Conservation (phyloP, 495 filamentous ascomycete species). For the Penicillium herquei region DNA sequence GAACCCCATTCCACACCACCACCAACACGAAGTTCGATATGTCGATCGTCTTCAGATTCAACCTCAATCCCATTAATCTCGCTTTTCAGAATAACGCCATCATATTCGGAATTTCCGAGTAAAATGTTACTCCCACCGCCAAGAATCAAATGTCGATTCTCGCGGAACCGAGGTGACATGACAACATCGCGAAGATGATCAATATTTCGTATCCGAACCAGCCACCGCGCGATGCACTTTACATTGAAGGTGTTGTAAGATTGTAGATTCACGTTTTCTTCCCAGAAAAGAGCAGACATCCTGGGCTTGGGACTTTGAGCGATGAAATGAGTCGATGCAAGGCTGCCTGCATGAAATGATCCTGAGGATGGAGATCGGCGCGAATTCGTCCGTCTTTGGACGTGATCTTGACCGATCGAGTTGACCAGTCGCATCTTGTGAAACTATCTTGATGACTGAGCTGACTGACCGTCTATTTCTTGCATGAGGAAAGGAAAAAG, state of each 20-base stretch:
- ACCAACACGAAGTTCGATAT: neutral
- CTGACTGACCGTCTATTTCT: too few relatives aligned
- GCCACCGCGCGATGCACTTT: neutral
- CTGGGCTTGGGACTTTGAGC: neutral
- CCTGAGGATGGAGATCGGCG: neutral
- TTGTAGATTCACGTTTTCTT: neutral
- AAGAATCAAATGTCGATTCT: neutral
- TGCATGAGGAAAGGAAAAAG: too few relatives aligned
- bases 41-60: neutral
- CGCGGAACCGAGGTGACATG: neutral
- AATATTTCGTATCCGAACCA: neutral
- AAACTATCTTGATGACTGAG: too few relatives aligned
- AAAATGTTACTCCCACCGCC: neutral
- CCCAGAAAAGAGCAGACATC: neutral
- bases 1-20: neutral
- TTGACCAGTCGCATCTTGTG: too few relatives aligned
- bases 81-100: constrained; percentile 1
- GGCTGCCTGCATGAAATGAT: too few relatives aligned
- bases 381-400: neutral
- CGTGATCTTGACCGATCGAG: too few relatives aligned
- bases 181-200: neutral
- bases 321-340: neutral
- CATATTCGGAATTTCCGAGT: neutral
- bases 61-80: neutral
- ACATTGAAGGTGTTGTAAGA: neutral